phyloP scores from a whole-genome alignment of 257 asterid genomes.

The Solanum corneliomulleri region DNA sequence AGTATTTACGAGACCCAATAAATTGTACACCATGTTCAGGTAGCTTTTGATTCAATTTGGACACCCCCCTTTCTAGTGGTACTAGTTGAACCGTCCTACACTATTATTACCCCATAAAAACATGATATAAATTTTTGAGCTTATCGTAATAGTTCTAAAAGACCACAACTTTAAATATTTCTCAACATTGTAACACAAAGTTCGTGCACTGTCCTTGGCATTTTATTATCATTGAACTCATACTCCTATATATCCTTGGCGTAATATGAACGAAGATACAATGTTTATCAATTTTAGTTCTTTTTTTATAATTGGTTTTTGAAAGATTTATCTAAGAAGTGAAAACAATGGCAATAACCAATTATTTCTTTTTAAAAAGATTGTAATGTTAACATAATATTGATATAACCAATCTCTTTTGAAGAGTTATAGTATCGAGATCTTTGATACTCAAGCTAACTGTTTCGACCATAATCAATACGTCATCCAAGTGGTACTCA shows the following conservation, averaged over 20 bases:
- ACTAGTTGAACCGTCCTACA: no score
- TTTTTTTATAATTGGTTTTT: neutral
- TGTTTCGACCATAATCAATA: neutral
- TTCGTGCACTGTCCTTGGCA: neutral
- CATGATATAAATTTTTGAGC: no score
- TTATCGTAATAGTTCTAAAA: no score
- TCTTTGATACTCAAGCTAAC: neutral
- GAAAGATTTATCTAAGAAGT: neutral
- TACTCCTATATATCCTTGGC: neutral
- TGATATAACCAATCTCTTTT: neutral
- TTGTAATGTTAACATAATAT: neutral
- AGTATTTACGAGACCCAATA: no score
- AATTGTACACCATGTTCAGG: no score
- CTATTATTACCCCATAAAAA: no score
- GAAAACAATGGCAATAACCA: neutral
- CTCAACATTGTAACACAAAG: no score
- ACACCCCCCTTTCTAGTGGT: no score
- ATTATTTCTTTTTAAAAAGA: no score
- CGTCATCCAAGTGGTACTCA: neutral
- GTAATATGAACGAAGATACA: neutral
- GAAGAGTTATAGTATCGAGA: neutral
- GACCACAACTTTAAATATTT: no score
- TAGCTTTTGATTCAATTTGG: no score
- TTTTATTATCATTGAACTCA: neutral
- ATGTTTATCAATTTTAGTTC: neutral